phyloP scores from a whole-genome alignment of 352 stramenopile species.

The Blastocystis hominis region DNA sequence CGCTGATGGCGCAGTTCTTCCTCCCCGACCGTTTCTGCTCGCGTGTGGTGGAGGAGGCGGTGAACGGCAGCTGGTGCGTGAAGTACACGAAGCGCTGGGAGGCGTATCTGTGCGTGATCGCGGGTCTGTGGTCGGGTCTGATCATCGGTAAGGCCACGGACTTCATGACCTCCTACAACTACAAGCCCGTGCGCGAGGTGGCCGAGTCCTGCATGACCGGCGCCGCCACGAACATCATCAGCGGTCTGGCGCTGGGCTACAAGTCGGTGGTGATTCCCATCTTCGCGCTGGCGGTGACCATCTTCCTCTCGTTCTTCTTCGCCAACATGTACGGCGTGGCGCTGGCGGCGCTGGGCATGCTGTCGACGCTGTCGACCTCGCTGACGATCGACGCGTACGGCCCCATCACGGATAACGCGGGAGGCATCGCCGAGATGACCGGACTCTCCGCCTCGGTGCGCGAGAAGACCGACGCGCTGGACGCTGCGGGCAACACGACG shows the following conservation, averaged over 20 bases:
- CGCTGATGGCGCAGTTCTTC: constrained; percentile 74
- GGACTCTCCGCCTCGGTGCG: constrained; percentile 87
- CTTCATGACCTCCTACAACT: constrained; percentile 97
- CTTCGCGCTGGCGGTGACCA: constrained; percentile 87
- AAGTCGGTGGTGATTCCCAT: constrained; percentile 97
- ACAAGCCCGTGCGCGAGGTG: constrained; percentile 85
- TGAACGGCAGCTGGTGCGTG: constrained; percentile 67
- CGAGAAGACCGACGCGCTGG: constrained; percentile 96
- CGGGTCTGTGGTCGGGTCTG: constrained; percentile 88
- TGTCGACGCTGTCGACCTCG: constrained; percentile 90
- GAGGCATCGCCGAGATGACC: constrained; percentile 97
- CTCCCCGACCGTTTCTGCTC: constrained; percentile 69
- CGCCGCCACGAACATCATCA: constrained; percentile 98
- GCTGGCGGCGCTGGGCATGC: constrained; percentile 92
- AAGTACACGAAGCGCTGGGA: constrained; percentile 72
- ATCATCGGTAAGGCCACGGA: constrained; percentile 95
- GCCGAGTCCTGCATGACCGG: constrained; percentile 91
- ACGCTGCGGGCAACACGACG: constrained; percentile 97
- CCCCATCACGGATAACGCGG: constrained; percentile 95
- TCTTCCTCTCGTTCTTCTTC: constrained; percentile 90
- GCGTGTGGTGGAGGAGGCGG: not conserved
- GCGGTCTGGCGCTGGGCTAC: constrained; percentile 95
- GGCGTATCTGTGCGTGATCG: constrained; percentile 81
- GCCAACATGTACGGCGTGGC: constrained; percentile 90
- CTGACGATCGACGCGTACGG: constrained; percentile 98